Evolutionary conservation across 2,329 filamentous ascomycete species (phyloP), one percentile per base, ranked within the genome.

Genomic region (Hypoxylon sp.): DNA sequence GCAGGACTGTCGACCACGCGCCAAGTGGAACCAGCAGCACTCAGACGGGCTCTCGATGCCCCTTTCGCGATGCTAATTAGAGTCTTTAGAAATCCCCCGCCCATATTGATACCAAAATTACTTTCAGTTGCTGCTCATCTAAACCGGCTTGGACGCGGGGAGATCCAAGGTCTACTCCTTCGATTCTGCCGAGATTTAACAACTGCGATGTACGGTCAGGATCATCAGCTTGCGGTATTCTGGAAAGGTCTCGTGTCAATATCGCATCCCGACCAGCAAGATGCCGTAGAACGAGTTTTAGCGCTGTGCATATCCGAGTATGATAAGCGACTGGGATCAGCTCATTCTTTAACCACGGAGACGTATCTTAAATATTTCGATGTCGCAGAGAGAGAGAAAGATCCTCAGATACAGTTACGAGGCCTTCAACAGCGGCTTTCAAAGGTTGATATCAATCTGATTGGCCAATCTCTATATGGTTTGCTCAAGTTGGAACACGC

Each of bases 351-450:
- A 19, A 68, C 71, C 15, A 64, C 56, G 17, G 71, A 72, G 37
- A 62, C 69, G n/a, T 74, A 71, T 59, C 64, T 74, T 10, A 60
- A 70, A 51, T 71, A 72, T 46, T 73, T 73, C 49, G 72, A 74
- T 50, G 64, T 64, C 6, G 64, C 72, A 6, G 71, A 70, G 47
- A 67, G 72, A 41, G 65, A 61, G 28, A 73, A 68, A 50, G 67
- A 70, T 4, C 68, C 68, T 6, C 62, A 62, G 20, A 37, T 41
- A 10, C 72, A 73, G 48, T 34, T 68, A 10, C 56, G 67, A 44
- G 68, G 59, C 30, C 64, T 74, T 11, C 24, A 54, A 24, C 53
- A 49, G 3, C 70, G 63, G n/a, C 7, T 72, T 32, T 64, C 65
- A n/a, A 71, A 70, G 44, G 32, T 70, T 17, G 59, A 67, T 15